Evolutionary conservation across 1,284 basidiomycete genomes (phyloP).

Genomic region (Meripilus lineatus): DNA sequence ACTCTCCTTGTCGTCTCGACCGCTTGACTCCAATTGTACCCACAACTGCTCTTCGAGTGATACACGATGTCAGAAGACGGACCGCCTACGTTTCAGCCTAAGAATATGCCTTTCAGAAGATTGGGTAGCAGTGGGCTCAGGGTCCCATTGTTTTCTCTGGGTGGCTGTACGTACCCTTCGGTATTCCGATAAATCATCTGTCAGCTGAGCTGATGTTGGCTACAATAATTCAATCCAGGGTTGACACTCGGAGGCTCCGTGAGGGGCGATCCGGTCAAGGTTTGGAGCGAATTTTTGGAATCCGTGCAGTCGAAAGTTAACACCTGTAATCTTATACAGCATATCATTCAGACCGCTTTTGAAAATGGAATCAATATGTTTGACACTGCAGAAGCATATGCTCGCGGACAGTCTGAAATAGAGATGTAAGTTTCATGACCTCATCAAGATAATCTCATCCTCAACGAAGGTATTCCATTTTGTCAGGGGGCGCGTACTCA

Average conservation of each 20-base stretch:
- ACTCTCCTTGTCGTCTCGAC: too few species aligned
- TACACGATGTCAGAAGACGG: slow-evolving; percentile 5
- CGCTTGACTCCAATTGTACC: too few species aligned
- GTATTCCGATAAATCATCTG: background rate
- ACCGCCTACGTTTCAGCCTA: slow-evolving; percentile 41
- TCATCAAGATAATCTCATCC: background rate
- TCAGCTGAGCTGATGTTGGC: background rate
- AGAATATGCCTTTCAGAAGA: slow-evolving; percentile 71
- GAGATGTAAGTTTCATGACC: slow-evolving; percentile 47
- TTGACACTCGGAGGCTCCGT: slow-evolving; percentile 63
- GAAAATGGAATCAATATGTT: slow-evolving; percentile 71
- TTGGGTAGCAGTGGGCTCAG: slow-evolving; percentile 71
- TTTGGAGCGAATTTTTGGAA: slow-evolving; percentile 14
- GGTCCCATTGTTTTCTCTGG: slow-evolving; percentile 76
- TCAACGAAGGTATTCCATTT: background rate
- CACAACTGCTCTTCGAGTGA: too few species aligned
- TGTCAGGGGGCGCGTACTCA: slow-evolving; percentile 71
- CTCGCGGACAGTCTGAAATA: slow-evolving; percentile 62
- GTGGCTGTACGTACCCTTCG: slow-evolving; percentile 55
- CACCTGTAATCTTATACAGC: slow-evolving; percentile 29
- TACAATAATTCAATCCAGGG: slow-evolving; percentile 29
- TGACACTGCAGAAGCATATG: slow-evolving; percentile 65
- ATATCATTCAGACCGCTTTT: slow-evolving; percentile 61
- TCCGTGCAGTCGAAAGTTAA: background rate
- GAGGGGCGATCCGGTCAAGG: slow-evolving; percentile 62